phyloP scores from a whole-genome alignment of 73 alveolate genomes.

The Tetrahymena elliotti region DNA sequence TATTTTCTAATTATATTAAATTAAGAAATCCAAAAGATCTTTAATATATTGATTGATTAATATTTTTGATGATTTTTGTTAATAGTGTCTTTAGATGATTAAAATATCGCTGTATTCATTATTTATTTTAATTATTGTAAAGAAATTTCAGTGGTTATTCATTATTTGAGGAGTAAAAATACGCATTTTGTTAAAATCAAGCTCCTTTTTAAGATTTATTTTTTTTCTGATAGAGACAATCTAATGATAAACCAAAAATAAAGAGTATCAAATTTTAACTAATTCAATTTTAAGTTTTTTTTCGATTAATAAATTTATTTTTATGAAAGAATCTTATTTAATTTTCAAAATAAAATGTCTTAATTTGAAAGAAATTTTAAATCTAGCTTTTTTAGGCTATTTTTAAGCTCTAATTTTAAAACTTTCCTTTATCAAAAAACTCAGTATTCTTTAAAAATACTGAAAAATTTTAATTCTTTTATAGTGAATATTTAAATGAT shows the following conservation, averaged over 20 bases:
- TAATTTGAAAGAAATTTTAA: no score
- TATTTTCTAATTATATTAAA: background rate
- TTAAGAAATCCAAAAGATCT: background rate
- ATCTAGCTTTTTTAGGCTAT: no score
- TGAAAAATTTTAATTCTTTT: no score
- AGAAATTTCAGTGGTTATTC: background rate
- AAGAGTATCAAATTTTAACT: no score
- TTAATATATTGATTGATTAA: background rate
- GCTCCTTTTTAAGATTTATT: background rate
- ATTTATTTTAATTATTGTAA: background rate
- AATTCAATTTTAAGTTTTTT: no score
- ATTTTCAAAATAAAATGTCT: no score
- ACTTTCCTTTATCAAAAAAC: no score
- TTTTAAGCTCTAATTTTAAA: no score
- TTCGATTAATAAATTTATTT: no score
- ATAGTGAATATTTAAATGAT: no score
- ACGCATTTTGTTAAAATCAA: background rate
- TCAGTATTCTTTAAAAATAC: no score
- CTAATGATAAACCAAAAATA: background rate
- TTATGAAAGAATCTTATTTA: no score
- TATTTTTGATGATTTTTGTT: background rate
- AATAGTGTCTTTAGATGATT: background rate
- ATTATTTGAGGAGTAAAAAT: background rate
- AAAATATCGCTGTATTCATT: background rate
- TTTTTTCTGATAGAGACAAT: background rate